Evolutionary conservation across 2,329 filamentous ascomycete genomes (phyloP), one percentile per base, ranked within the genome.

Genomic region (Stylonectria norvegica): DNA sequence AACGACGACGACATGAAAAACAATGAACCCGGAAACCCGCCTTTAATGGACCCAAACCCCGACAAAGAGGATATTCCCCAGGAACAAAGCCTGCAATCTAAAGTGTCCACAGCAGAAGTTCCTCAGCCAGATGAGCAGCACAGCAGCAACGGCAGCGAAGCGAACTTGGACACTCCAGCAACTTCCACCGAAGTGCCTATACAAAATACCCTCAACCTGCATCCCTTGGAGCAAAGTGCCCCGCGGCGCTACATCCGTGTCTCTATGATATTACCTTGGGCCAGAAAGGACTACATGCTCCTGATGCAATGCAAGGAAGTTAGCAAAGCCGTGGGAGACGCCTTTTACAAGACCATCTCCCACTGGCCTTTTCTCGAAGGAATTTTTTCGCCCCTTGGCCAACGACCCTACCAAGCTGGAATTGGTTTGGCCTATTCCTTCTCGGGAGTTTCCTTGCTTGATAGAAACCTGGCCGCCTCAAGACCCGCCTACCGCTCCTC

Each of bases 351-450:
- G 18, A 41, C 47, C 5, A 12, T 52, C 2, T 5, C 37, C 16
- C 38, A 37, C 29, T 56, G 48, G 48, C 44, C 46, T 3, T 49
- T 50, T 14, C 45, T 56, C 1, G 29, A 20, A 10, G 53, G 52
- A 4, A n/a, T 11, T 5, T 10, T 45, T 56, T 17, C 17, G 20
- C 6, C 29, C 16, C 6, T 30, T 28, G 3, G 17, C 29, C 3
- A n/a, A 30, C 10, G 25, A 37, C 5, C 7, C 25, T 5, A 14
- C 14, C 14, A 18, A 32, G 17, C 9, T 52, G 8, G n/a, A 20
- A 14, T 6, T 50, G 3, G 16, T 5, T 3, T 20, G 16, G 1
- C 22, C n/a, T n/a, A n/a, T n/a, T n/a, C n/a, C n/a, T n/a, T n/a
- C n/a, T n/a, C n/a, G n/a, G n/a, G n/a, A n/a, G n/a, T n/a, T n/a